These are phyloP conservation scores for Macaranga tanarius DNA, from an alignment of 441 rosid genomes.

Conservation along the genomic window DNA sequence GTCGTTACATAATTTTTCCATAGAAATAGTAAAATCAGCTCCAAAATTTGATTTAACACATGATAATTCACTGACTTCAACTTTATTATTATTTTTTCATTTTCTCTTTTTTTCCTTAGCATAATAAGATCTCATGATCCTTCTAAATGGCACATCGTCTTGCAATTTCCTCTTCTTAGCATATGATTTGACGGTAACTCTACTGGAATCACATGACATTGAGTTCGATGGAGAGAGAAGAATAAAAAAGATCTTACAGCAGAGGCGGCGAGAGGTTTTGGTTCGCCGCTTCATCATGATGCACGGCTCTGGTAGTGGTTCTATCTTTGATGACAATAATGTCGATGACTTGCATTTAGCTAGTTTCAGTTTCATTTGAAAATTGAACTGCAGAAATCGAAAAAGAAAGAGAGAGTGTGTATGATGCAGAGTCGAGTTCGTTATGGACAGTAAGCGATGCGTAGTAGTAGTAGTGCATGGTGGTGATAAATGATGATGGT, in stretches of 20 bases:
- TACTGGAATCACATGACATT: slow-evolving; percentile 48
- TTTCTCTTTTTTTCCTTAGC: slow-evolving; percentile 32
- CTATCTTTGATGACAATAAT: slow-evolving; percentile 15
- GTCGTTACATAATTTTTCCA: slow-evolving; percentile 25
- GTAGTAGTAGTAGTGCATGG: too few relatives aligned
- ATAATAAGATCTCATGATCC: slow-evolving; percentile 55
- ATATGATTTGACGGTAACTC: slow-evolving; percentile 40
- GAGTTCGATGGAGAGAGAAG: slow-evolving; percentile 30
- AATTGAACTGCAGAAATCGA: slow-evolving; percentile 6
- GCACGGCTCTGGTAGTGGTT: slow-evolving; percentile 24
- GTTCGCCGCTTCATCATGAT: slow-evolving; percentile 62
- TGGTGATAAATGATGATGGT: too few relatives aligned
- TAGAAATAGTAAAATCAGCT: slow-evolving; percentile 30
- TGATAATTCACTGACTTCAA: slow-evolving; percentile 60
- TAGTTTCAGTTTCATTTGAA: slow-evolving; percentile 33
- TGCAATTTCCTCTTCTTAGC: slow-evolving; percentile 28
- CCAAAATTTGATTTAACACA: slow-evolving; percentile 49
- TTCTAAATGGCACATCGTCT: slow-evolving; percentile 33
- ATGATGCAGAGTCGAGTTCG: too few relatives aligned
- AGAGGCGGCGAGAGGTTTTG: slow-evolving; percentile 46
- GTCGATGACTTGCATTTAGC: slow-evolving; percentile 21
- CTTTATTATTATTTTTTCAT: slow-evolving; percentile 27
- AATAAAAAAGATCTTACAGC: slow-evolving; percentile 33
- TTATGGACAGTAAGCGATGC: too few relatives aligned
- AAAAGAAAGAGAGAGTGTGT: not conserved